phyloP scores from a whole-genome alignment of 345 rosid species.

The Luvunga scandens region DNA sequence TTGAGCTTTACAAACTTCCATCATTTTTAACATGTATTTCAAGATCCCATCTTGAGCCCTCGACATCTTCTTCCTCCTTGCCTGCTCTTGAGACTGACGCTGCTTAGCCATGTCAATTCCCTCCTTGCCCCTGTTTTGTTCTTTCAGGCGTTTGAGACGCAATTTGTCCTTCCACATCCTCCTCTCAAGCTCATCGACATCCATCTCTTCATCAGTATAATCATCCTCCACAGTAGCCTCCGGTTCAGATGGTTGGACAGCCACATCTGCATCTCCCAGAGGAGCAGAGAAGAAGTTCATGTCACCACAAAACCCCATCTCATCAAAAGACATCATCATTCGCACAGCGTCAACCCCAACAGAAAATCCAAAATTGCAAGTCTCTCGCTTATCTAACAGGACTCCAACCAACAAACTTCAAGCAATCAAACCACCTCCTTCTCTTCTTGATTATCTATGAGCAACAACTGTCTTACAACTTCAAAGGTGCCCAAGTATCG shows the following conservation, averaged over 20 bases:
- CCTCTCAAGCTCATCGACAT: slow-evolving; percentile 76
- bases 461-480: background rate
- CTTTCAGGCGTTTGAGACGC: slow-evolving; percentile 70
- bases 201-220: slow-evolving; percentile 65
- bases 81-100: slow-evolving; percentile 75
- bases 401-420: background rate
- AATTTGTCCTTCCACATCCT: slow-evolving; percentile 79
- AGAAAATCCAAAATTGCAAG: background rate
- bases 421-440: background rate
- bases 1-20: slow-evolving; percentile 86
- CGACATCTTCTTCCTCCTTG: slow-evolving; percentile 72
- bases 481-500: background rate
- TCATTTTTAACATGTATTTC: slow-evolving; percentile 81
- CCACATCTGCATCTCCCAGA: slow-evolving; percentile 37
- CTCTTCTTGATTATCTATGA: slow-evolving; percentile 1
- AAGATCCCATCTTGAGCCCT: slow-evolving; percentile 84
- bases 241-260: slow-evolving; percentile 45
- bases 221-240: slow-evolving; percentile 56
- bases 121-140: slow-evolving; percentile 52
- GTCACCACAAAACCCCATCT: slow-evolving; percentile 77
- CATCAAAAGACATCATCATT: slow-evolving; percentile 65
- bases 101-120: slow-evolving; percentile 56
- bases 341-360: background rate
- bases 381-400: background rate
- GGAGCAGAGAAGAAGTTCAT: slow-evolving; percentile 63